Evolutionary conservation across 257 asterid genomes (phyloP).

Genomic region (Nemophila menziesii): DNA sequence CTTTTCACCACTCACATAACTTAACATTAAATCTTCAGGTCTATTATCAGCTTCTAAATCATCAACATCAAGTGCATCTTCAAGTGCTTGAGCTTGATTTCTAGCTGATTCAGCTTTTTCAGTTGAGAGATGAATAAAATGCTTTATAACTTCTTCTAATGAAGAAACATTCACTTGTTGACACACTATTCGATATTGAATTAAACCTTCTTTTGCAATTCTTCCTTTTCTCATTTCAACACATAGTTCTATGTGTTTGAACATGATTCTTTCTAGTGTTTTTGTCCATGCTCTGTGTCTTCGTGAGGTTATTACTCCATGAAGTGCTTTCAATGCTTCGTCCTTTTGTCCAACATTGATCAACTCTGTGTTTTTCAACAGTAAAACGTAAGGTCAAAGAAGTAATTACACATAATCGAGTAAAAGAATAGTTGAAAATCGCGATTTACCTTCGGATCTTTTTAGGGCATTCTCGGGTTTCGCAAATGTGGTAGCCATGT

Average conservation of each 20-base stretch:
- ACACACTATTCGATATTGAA: slow-evolving; percentile 27
- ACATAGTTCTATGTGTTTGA: slow-evolving; percentile 31
- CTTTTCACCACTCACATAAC: slow-evolving; percentile 34
- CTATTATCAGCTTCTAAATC: slow-evolving; percentile 35
- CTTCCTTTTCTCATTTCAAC: slow-evolving; percentile 32
- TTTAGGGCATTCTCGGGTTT: slow-evolving; percentile 32
- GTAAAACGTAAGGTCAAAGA: neutral
- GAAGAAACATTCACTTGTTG: slow-evolving; percentile 31
- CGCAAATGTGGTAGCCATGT: slow-evolving; percentile 15
- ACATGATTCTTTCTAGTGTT: slow-evolving; percentile 28
- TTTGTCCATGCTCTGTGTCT: slow-evolving; percentile 37
- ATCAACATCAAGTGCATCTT: slow-evolving; percentile 35
- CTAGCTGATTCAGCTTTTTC: slow-evolving; percentile 32
- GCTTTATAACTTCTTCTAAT: slow-evolving; percentile 33
- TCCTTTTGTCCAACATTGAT: slow-evolving; percentile 32
- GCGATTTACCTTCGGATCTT: slow-evolving; percentile 28
- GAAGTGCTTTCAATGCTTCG: slow-evolving; percentile 32
- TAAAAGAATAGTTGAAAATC: neutral
- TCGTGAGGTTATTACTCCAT: slow-evolving; percentile 27
- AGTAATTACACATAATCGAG: neutral
- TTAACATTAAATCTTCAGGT: slow-evolving; percentile 37
- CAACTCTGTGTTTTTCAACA: slow-evolving; percentile 16
- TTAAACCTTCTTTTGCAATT: slow-evolving; percentile 27
- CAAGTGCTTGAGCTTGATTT: slow-evolving; percentile 28
- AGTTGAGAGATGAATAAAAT: slow-evolving; percentile 27